These are phyloP conservation scores for Cordyceps javanica DNA, from an alignment of 2,329 filamentous ascomycete species.

Conservation along the genomic window DNA sequence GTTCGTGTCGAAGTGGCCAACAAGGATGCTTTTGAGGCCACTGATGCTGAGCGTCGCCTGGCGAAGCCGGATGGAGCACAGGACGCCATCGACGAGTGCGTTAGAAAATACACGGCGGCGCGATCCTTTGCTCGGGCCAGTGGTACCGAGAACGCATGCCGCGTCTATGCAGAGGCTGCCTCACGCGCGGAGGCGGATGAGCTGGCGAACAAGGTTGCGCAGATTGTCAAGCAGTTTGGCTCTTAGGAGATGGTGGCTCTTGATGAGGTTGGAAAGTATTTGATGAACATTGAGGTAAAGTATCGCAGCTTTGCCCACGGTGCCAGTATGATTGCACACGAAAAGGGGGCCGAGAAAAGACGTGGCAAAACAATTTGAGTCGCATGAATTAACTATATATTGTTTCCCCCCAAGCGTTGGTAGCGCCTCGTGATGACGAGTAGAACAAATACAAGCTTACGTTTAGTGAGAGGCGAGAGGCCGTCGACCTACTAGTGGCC, in stretches of 20 bases:
- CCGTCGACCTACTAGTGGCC: too few species aligned
- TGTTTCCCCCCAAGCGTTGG: not conserved
- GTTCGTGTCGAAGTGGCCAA: slow-evolving; percentile 85
- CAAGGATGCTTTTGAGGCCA: slow-evolving; percentile 84
- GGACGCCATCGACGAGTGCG: slow-evolving; percentile 76
- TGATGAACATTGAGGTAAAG: not conserved
- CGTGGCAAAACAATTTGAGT: not conserved
- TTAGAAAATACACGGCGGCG: slow-evolving; percentile 85
- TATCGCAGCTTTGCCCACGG: not conserved
- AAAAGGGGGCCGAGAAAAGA: slow-evolving; percentile 4
- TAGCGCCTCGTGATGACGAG: not conserved
- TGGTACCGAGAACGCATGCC: slow-evolving; percentile 91
- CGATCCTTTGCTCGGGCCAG: slow-evolving; percentile 87
- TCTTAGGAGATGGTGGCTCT: slow-evolving; percentile 20
- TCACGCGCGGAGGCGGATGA: slow-evolving; percentile 87
- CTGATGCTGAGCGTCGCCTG: slow-evolving; percentile 85
- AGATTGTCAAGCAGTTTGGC: slow-evolving; percentile 59
- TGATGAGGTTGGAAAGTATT: not conserved
- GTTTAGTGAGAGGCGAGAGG: too few species aligned
- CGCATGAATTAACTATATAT: not conserved
- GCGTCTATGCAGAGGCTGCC: slow-evolving; percentile 92
- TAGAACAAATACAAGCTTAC: not conserved
- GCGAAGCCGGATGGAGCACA: slow-evolving; percentile 75
- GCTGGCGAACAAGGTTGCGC: slow-evolving; percentile 74
- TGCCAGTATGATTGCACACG: not conserved